A percentile compares a stretch with the other conserved stretches of the same genome.
Evolutionary conservation across 106 monocot species (phyloP).

Genomic region (Platanthera zijinensis): DNA sequence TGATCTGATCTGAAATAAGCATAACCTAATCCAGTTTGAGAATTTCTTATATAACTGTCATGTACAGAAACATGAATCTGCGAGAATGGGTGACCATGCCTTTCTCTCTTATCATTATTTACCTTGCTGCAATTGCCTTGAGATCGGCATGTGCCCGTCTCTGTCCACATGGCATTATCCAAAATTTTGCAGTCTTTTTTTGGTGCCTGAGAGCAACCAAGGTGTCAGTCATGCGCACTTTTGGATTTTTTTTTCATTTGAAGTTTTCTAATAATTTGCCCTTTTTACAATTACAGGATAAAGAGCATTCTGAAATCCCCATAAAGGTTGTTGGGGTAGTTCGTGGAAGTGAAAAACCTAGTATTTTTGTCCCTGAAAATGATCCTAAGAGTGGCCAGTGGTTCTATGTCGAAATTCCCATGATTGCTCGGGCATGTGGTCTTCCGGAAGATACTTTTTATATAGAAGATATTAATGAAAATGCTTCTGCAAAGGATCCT

Average conservation of each 20-base stretch:
- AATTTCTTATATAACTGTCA: neutral
- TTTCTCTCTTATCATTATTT: neutral
- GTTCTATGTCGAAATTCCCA: slow-evolving; percentile 88
- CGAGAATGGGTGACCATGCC: neutral
- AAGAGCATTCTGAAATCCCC: slow-evolving; percentile 19
- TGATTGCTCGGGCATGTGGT: slow-evolving; percentile 54
- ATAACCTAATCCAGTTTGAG: neutral
- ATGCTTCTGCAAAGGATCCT: slow-evolving; percentile 60
- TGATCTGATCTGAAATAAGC: neutral
- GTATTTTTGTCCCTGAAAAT: slow-evolving; percentile 87
- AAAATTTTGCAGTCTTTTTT: neutral
- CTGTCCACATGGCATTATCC: neutral
- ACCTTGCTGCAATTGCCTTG: neutral
- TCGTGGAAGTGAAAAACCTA: slow-evolving; percentile 87
- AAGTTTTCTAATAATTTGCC: neutral
- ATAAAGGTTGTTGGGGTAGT: slow-evolving; percentile 67
- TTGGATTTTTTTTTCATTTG: neutral
- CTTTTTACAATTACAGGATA: slow-evolving; percentile 22
- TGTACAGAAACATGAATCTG: neutral
- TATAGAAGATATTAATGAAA: slow-evolving; percentile 78
- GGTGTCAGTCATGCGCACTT: neutral
- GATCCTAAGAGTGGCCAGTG: slow-evolving; percentile 66
- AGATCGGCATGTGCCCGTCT: neutral
- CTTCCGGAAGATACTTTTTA: slow-evolving; percentile 70
- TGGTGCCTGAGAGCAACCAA: neutral